Evolutionary conservation across 495 filamentous ascomycete genomes (phyloP).

Genomic region (Neurospora sp.): DNA sequence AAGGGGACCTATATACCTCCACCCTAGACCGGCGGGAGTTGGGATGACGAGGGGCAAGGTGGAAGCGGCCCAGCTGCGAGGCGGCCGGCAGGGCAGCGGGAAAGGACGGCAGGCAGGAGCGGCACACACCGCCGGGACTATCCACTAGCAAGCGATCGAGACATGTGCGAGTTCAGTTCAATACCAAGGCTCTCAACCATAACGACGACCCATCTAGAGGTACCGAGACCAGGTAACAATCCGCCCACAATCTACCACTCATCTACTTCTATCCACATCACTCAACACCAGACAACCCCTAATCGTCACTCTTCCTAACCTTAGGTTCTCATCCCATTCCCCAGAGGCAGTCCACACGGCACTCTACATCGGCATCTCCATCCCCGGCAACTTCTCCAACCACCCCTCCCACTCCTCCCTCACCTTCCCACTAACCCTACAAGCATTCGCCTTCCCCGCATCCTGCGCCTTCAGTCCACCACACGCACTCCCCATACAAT

Average conservation of each 20-base stretch:
- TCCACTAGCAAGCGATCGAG: not conserved
- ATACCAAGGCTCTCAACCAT: not conserved
- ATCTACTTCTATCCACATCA: not conserved
- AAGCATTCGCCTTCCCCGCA: constrained; percentile 27
- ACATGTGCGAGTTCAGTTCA: not conserved
- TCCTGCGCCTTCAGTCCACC: constrained; percentile 26
- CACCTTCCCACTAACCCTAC: constrained; percentile 27
- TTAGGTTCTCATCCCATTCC: not conserved
- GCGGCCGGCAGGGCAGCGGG: not conserved
- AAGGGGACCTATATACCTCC: not conserved
- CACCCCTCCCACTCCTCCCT: constrained; percentile 34
- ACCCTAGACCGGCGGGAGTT: too few species aligned
- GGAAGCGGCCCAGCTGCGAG: not conserved
- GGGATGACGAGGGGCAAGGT: too few species aligned
- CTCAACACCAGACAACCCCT: not conserved
- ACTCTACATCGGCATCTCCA: not conserved
- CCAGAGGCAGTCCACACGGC: not conserved
- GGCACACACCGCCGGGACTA: not conserved
- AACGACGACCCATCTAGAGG: not conserved
- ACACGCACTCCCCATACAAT: constrained; percentile 27
- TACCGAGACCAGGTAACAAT: not conserved
- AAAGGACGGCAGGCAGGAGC: not conserved
- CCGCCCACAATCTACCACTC: not conserved
- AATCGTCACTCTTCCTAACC: not conserved
- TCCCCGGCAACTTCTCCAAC: not conserved